These are phyloP conservation scores for Singerocomus inundabilis DNA, from an alignment of 1,284 basidiomycete species.

Conservation along the genomic window DNA sequence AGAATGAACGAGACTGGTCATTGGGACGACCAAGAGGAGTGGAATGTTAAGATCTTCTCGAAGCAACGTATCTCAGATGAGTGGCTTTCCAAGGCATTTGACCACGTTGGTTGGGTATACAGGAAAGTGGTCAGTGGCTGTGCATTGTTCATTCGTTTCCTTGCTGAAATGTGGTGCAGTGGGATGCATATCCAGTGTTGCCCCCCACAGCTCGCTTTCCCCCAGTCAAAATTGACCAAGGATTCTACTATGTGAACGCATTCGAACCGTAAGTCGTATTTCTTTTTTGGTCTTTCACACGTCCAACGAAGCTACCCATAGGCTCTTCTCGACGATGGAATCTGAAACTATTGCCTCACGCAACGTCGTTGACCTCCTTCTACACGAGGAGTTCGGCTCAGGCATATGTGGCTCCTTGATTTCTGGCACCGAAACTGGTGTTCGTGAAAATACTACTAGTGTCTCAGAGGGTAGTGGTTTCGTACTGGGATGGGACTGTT, in stretches of 20 bases:
- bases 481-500: slow-evolving; percentile 70
- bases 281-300: slow-evolving; percentile 5
- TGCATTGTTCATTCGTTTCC: neutral
- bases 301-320: slow-evolving; percentile 26
- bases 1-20: slow-evolving; percentile 25
- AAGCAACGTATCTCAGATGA: slow-evolving; percentile 60
- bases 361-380: slow-evolving; percentile 78
- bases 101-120: slow-evolving; percentile 78
- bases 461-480: slow-evolving; percentile 40
- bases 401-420: slow-evolving; percentile 54
- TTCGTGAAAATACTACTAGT: slow-evolving; percentile 13
- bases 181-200: slow-evolving; percentile 76
- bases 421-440: slow-evolving; percentile 14
- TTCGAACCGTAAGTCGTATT: slow-evolving; percentile 71
- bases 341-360: slow-evolving; percentile 84
- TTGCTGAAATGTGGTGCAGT: slow-evolving; percentile 41
- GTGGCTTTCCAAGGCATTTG: slow-evolving; percentile 68
- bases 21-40: slow-evolving; percentile 44
- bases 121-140: slow-evolving; percentile 65
- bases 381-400: slow-evolving; percentile 64
- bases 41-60: slow-evolving; percentile 88
- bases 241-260: slow-evolving; percentile 87
- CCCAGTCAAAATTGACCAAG: slow-evolving; percentile 70
- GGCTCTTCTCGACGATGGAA: slow-evolving; percentile 87
- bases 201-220: slow-evolving; percentile 70